Conservation (phyloP, 192 early-diverging fungal genomes). For the Helicostylum pulchrum region DNA sequence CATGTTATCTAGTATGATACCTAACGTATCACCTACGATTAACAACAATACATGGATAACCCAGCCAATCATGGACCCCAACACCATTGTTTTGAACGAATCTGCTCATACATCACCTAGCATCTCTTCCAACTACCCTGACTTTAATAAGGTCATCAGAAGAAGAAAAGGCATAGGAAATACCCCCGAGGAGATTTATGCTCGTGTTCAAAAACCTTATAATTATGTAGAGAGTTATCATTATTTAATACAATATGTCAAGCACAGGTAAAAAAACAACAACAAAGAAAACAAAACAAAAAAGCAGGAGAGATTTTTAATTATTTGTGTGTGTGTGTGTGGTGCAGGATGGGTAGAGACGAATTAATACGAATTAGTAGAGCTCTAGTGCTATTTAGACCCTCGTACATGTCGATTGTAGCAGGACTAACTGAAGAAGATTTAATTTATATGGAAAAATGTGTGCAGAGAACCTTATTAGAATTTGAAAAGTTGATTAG, state of each 20-base stretch:
- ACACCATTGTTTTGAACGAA: background rate
- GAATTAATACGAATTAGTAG: slow-evolving; percentile 86
- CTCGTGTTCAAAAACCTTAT: slow-evolving; percentile 77
- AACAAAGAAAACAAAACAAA: background rate
- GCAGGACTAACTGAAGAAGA: slow-evolving; percentile 92
- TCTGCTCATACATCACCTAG: background rate
- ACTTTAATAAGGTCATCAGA: background rate
- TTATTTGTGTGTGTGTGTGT: too few species aligned
- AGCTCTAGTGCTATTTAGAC: slow-evolving; percentile 86
- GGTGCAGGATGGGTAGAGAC: slow-evolving; percentile 80
- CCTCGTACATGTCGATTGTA: slow-evolving; percentile 88
- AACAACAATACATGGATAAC: too few species aligned
- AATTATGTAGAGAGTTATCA: slow-evolving; percentile 92
- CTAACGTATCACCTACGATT: background rate
- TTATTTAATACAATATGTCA: slow-evolving; percentile 81
- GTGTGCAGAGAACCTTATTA: slow-evolving; percentile 87
- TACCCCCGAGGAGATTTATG: slow-evolving; percentile 72
- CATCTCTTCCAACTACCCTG: background rate
- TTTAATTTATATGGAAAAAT: slow-evolving; percentile 93
- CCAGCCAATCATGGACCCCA: background rate
- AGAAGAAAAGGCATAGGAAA: slow-evolving; percentile 24
- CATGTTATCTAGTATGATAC: slow-evolving; percentile 1
- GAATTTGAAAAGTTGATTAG: slow-evolving; percentile 93
- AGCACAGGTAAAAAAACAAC: slow-evolving; percentile 56
- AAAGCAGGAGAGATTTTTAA: background rate